phyloP scores from a whole-genome alignment of 306 rosid species.

The Gastrolobium bilobum region DNA sequence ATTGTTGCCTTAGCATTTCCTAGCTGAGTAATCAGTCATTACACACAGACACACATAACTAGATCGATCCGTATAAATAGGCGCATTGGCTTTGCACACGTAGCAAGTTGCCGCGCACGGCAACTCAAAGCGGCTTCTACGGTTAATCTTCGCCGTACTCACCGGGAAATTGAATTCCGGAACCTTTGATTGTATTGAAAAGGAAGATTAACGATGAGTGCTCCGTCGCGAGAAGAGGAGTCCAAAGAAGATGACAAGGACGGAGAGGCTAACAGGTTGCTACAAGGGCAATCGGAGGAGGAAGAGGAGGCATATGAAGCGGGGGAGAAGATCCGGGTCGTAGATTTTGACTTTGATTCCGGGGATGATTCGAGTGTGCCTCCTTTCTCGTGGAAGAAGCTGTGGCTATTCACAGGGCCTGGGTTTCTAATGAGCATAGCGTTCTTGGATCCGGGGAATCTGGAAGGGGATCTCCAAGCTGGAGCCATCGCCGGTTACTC shows the following conservation, averaged over 20 bases:
- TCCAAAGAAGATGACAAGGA: slow-evolving; percentile 53
- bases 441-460: slow-evolving; percentile 90
- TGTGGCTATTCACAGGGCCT: slow-evolving; percentile 86
- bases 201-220: slow-evolving; percentile 51
- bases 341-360: slow-evolving; percentile 55
- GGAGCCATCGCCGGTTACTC: slow-evolving; percentile 94
- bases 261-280: slow-evolving; percentile 67
- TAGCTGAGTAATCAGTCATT: too few relatives aligned
- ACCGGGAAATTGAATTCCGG: slow-evolving; percentile 10
- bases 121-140: background rate
- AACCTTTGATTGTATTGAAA: background rate
- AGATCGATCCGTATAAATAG: slow-evolving; percentile 51
- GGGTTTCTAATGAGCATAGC: slow-evolving; percentile 96
- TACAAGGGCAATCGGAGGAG: slow-evolving; percentile 13
- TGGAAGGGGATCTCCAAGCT: slow-evolving; percentile 91
- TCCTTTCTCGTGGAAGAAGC: slow-evolving; percentile 85
- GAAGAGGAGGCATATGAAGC: slow-evolving; percentile 77
- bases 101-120: slow-evolving; percentile 2
- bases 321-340: slow-evolving; percentile 75
- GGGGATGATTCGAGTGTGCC: slow-evolving; percentile 58
- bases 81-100: background rate
- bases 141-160: too few relatives aligned
- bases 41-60: too few relatives aligned
- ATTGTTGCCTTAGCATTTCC: too few relatives aligned
- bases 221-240: slow-evolving; percentile 51